Base-by-base conservation (phyloP, 2,329 filamentous ascomycete genomes). In the Fusarium hostae region DNA sequence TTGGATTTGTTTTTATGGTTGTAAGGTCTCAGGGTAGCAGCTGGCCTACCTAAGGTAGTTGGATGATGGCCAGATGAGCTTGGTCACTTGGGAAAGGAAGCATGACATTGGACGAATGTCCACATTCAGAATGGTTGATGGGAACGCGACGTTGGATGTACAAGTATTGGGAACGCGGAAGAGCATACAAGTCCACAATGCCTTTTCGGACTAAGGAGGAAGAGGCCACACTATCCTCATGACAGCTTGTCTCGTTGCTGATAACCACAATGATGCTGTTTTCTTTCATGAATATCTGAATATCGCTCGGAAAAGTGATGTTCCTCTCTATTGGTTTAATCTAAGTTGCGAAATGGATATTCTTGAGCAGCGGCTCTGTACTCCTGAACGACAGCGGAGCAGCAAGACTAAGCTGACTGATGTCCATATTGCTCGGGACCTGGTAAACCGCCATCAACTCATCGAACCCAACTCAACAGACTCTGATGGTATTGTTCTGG, bases 221-320 rank as follows among this genome's bases (percentile, higher is more conserved):
- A n/a, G 37, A 20, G 55, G 24, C 5, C 24, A 24, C 35, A 34
- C 47, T 15, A 60, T 75, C 6, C 60, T 74, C 32, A 8, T 75
- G 64, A 73, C 70, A 22, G 67, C 70, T 20, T 74, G 72, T 18
- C 58, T 74, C 5, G 73, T 45, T 6, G 55, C 61, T 1, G 30
- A 65, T 16, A 57, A 51, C 16, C 43, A 51, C 11, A 58, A 16
- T 9, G 72, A 75, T 22, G 13, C 41, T 0, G 41, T 26, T 5
- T 59, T 70, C 40, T 52, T 72, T n/a, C 28, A 62, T 9, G 73
- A 73, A 37, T 56, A 75, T n/a, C 47, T 73, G 5, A 39, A 73
- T 11, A 50, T 73, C 10, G 48, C 65, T 18, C 61, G 41, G 3
- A 47, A 57, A 6, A 57, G 28, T 0, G 16, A 57, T 13, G 16